Evolutionary conservation across 306 rosid species (phyloP).

Genomic region (Arachis stenosperma): DNA sequence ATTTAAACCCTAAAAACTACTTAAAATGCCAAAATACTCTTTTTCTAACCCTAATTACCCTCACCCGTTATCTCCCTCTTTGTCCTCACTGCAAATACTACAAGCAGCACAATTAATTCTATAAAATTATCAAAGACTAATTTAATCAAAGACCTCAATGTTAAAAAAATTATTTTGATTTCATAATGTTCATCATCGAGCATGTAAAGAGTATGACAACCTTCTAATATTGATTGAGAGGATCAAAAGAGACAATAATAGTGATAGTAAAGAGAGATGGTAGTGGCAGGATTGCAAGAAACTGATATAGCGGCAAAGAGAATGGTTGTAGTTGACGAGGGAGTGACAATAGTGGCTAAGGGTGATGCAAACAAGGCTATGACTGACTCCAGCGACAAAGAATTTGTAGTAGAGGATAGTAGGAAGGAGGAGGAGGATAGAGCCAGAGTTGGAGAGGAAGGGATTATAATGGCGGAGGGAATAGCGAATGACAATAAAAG

Average conservation of each 20-base stretch:
- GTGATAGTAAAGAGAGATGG: too few species aligned
- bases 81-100: too few species aligned
- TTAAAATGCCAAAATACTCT: too few species aligned
- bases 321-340: conserved; percentile 35
- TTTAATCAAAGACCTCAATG: too few species aligned
- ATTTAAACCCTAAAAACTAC: too few species aligned
- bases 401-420: neutral
- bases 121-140: neutral
- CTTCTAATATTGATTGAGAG: conserved; percentile 16
- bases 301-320: conserved; percentile 11
- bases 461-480: conserved; percentile 12
- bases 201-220: conserved; percentile 38
- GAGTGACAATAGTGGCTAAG: neutral
- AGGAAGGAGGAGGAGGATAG: neutral
- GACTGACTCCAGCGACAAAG: conserved; percentile 13
- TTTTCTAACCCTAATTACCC: too few species aligned
- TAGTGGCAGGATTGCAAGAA: conserved; percentile 13
- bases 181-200: conserved; percentile 11
- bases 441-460: neutral
- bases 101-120: too few species aligned
- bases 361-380: conserved; percentile 35
- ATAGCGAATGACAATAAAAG: neutral
- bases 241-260: conserved; percentile 40
- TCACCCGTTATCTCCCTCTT: too few species aligned
- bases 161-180: neutral